Evolutionary conservation across 108 stramenopile species (phyloP).

Genomic region (Nitzschia palea): DNA sequence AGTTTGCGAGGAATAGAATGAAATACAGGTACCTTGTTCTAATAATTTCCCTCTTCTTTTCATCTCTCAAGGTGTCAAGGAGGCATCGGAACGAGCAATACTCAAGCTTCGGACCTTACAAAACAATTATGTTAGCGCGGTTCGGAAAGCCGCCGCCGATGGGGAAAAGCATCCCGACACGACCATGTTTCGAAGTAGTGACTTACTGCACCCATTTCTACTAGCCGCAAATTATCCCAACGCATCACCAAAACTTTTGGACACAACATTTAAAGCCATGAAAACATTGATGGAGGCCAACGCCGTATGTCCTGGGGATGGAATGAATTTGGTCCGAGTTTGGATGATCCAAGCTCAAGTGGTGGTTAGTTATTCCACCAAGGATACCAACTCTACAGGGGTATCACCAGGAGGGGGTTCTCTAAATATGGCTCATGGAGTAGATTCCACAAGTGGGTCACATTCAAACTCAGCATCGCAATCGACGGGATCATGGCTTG

Average conservation of each 20-base stretch:
- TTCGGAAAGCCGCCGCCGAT: slow-evolving; percentile 57
- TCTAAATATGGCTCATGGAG: too few relatives aligned
- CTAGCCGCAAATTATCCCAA: slow-evolving; percentile 83
- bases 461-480: slow-evolving; percentile 2
- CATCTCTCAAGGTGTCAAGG: slow-evolving; percentile 62
- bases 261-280: slow-evolving; percentile 70
- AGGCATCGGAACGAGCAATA: slow-evolving; percentile 85
- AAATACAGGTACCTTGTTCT: too few relatives aligned
- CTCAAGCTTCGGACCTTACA: slow-evolving; percentile 73
- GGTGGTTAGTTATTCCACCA: slow-evolving; percentile 35
- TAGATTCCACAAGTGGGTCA: background rate
- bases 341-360: slow-evolving; percentile 80
- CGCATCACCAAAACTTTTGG: slow-evolving; percentile 56
- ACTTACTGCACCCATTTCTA: slow-evolving; percentile 82
- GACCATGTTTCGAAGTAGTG: slow-evolving; percentile 70
- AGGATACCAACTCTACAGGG: background rate
- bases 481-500: slow-evolving; percentile 30
- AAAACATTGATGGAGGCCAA: slow-evolving; percentile 70
- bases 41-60: background rate
- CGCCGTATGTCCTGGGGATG: slow-evolving; percentile 79
- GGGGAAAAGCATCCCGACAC: slow-evolving; percentile 72
- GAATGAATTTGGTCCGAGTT: slow-evolving; percentile 68
- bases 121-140: slow-evolving; percentile 76
- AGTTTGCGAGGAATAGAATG: too few relatives aligned
- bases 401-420: too few relatives aligned